These are phyloP conservation scores for Mycena leptocephala DNA, from an alignment of 768 basidiomycete species.

Conservation along the genomic window DNA sequence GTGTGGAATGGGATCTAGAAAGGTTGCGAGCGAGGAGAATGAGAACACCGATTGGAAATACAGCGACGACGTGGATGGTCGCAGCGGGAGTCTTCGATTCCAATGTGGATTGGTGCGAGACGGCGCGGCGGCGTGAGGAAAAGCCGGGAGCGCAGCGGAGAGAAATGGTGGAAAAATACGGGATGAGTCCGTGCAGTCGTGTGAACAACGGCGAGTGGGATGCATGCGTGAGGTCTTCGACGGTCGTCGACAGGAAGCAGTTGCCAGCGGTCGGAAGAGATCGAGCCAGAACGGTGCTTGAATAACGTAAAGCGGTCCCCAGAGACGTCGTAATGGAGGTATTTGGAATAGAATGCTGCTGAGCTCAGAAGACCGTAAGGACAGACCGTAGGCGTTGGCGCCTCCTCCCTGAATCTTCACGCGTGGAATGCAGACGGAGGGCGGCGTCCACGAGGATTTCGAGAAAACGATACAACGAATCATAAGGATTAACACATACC, in stretches of 20 bases:
- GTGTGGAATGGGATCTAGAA: background rate
- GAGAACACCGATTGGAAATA: too few relatives aligned
- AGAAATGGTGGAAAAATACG: background rate
- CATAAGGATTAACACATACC: background rate
- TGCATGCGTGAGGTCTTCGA: background rate
- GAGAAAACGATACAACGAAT: background rate
- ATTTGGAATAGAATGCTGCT: too few relatives aligned
- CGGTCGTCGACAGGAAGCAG: background rate
- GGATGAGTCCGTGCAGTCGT: background rate
- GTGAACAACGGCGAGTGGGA: background rate
- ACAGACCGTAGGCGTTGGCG: too few relatives aligned
- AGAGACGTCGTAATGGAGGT: too few relatives aligned
- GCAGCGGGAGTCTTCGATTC: too few relatives aligned
- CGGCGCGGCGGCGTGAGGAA: too few relatives aligned
- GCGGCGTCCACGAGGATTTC: background rate
- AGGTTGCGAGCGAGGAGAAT: too few relatives aligned
- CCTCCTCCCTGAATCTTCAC: slow-evolving; percentile 1
- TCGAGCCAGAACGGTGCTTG: background rate
- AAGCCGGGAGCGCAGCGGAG: too few relatives aligned
- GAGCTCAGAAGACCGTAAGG: too few relatives aligned
- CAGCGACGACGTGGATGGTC: too few relatives aligned
- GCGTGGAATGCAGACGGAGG: background rate
- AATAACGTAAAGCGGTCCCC: background rate
- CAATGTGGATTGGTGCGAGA: too few relatives aligned
- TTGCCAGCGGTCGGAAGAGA: background rate